Percentiles rank a stretch among this genome's conserved stretches.
Evolutionary conservation across 257 asterid species (phyloP).

Genomic region (Linaria vulgaris): DNA sequence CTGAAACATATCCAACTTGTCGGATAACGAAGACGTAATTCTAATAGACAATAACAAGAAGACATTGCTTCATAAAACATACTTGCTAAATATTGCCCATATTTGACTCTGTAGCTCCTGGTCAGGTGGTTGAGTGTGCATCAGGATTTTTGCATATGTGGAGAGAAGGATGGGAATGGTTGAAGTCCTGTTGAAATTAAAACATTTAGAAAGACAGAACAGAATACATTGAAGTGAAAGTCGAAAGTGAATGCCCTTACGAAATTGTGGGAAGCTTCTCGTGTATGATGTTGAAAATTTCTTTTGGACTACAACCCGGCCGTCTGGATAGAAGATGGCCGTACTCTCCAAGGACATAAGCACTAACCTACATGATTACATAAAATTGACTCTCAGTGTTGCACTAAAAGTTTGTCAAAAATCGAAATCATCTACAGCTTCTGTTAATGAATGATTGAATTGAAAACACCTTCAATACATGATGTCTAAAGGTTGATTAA

Average conservation of each 20-base stretch:
- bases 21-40: slow-evolving; percentile 22
- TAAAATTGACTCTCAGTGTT: slow-evolving; percentile 14
- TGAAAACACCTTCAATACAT: slow-evolving; percentile 1
- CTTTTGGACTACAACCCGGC: slow-evolving; percentile 89
- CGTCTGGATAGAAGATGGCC: slow-evolving; percentile 90
- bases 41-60: slow-evolving; percentile 17
- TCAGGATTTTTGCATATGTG: slow-evolving; percentile 85
- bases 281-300: slow-evolving; percentile 72
- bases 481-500: slow-evolving; percentile 13
- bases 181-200: slow-evolving; percentile 59
- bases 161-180: slow-evolving; percentile 89
- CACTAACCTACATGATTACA: slow-evolving; percentile 66
- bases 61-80: slow-evolving; percentile 18
- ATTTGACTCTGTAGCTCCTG: slow-evolving; percentile 78
- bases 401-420: slow-evolving; percentile 2
- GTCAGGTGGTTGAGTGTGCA: slow-evolving; percentile 92
- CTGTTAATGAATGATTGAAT: not conserved
- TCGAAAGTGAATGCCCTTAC: slow-evolving; percentile 49
- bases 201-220: slow-evolving; percentile 27
- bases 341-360: slow-evolving; percentile 94
- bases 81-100: slow-evolving; percentile 84
- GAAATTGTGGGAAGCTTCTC: slow-evolving; percentile 95
- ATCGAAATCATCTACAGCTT: slow-evolving; percentile 16
- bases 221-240: slow-evolving; percentile 26
- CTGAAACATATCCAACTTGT: slow-evolving; percentile 38